These are phyloP conservation scores for Exophiala sp. DNA, from an alignment of 2,329 filamentous ascomycete species.

Conservation along the genomic window DNA sequence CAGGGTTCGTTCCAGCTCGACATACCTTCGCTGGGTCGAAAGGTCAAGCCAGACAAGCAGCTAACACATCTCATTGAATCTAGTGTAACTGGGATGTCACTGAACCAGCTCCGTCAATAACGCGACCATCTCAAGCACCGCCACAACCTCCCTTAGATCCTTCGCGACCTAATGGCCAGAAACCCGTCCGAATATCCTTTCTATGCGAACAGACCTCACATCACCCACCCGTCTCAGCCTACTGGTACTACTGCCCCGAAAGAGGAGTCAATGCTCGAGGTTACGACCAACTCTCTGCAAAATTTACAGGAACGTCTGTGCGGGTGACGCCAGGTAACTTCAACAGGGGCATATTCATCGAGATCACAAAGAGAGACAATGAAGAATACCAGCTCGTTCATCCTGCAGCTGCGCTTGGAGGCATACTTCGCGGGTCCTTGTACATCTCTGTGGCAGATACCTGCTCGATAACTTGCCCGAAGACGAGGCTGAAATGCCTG, in stretches of 20 bases:
- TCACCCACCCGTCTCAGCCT: slow-evolving; percentile 94
- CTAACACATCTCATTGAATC: slow-evolving; percentile 3
- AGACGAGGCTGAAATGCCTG: slow-evolving; percentile 87
- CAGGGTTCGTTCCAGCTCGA: slow-evolving; percentile 56
- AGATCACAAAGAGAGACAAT: slow-evolving; percentile 70
- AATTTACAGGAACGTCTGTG: slow-evolving; percentile 94
- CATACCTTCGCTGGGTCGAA: background rate
- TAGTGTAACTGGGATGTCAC: slow-evolving; percentile 95
- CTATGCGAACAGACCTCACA: slow-evolving; percentile 97
- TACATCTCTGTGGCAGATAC: slow-evolving; percentile 86
- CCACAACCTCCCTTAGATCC: slow-evolving; percentile 36
- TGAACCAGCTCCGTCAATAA: slow-evolving; percentile 67
- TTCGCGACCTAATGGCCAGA: slow-evolving; percentile 31
- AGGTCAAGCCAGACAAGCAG: background rate
- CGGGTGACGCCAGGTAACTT: slow-evolving; percentile 88
- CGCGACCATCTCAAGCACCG: slow-evolving; percentile 31
- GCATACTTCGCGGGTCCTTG: slow-evolving; percentile 79
- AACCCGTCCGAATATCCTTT: slow-evolving; percentile 77
- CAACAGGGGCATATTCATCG: slow-evolving; percentile 95
- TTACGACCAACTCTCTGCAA: slow-evolving; percentile 94
- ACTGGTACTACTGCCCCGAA: slow-evolving; percentile 87
- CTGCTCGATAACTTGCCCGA: slow-evolving; percentile 83
- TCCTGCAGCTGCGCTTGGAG: slow-evolving; percentile 87
- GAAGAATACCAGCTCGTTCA: slow-evolving; percentile 96
- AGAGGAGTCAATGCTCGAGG: slow-evolving; percentile 83